Base-by-base conservation (phyloP, 306 rosid species). In the Alnus rubra region DNA sequence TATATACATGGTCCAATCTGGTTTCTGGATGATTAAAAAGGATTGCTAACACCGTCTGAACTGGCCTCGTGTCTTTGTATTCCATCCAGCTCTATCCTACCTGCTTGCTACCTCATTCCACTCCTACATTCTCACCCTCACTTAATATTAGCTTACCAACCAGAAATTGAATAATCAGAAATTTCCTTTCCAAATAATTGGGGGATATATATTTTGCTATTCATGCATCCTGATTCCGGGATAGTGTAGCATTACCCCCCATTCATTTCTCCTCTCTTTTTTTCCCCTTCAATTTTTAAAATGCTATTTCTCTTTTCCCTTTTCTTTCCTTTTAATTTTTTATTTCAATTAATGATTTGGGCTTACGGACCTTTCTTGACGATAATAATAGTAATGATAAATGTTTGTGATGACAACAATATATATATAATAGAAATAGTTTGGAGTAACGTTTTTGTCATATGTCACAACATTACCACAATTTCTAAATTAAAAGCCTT, bases 1-100 rank as follows among this genome's bases (percentile, higher is more conserved):
- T 23, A 23, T 23, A 39, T 37, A 55, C 8, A 55, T 55, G 30
- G 62, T n/a, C 31, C 62, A 7, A 59, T 10, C 67, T 12, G 33
- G 44, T 0, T 39, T 39, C 44, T 39, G 44, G 44, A 23, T 23
- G 28, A 23, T 23, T 23, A 23, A 23, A 23, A 23, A 23, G 28
- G 28, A 23, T 23, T 23, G 33, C 33, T 63, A 5, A 63, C 23
- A 2, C 45, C 47, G 39, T 18, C 49, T 39, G 48, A 16, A 67
- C 49, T 8, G 71, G 50, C 71, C 71, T 39, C 71, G 50, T 67
- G 69, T 67, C 3, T 12, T 60, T 65, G 71, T 16, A 23, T 15
- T 59, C 37, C 30, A n/a, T 63, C 67, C 28, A 65, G 71, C 71
- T 65, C 30, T 39, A 37, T 16, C 30, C 28, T 7, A 16, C 28